A percentile compares a stretch with the other conserved stretches of the same genome.
Evolutionary conservation across 257 asterid genomes (phyloP).

Genomic region (Lavandula angustifolia): DNA sequence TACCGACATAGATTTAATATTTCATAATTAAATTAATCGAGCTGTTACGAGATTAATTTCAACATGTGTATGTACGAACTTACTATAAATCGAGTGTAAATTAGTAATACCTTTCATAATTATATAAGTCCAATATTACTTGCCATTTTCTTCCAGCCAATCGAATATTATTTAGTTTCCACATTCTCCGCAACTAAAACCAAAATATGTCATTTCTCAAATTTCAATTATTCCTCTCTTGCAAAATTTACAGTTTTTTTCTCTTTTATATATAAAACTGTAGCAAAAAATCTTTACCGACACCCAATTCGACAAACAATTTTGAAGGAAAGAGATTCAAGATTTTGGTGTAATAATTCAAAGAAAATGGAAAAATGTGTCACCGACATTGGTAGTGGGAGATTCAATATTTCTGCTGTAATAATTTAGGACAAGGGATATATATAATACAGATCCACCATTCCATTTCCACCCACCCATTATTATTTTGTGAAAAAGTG

Average conservation of each 20-base stretch:
- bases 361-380: background rate
- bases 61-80: too few relatives aligned
- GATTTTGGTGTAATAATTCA: background rate
- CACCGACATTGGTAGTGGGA: conserved; percentile 38
- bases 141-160: background rate
- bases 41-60: too few relatives aligned
- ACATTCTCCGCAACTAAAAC: background rate
- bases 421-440: conserved; percentile 37
- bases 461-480: conserved; percentile 30
- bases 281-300: background rate
- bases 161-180: background rate
- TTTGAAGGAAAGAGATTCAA: background rate
- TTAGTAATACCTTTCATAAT: too few relatives aligned
- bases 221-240: background rate
- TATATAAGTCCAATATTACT: background rate
- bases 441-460: conserved; percentile 37
- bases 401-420: conserved; percentile 5
- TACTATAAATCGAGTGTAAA: too few relatives aligned
- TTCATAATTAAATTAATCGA: too few relatives aligned
- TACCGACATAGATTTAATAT: too few relatives aligned
- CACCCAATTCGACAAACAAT: background rate
- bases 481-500: conserved; percentile 40
- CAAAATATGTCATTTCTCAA: background rate
- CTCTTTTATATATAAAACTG: background rate
- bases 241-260: background rate